Base-by-base conservation (phyloP, 2,329 filamentous ascomycete species). In the Clonostachys rosea region DNA sequence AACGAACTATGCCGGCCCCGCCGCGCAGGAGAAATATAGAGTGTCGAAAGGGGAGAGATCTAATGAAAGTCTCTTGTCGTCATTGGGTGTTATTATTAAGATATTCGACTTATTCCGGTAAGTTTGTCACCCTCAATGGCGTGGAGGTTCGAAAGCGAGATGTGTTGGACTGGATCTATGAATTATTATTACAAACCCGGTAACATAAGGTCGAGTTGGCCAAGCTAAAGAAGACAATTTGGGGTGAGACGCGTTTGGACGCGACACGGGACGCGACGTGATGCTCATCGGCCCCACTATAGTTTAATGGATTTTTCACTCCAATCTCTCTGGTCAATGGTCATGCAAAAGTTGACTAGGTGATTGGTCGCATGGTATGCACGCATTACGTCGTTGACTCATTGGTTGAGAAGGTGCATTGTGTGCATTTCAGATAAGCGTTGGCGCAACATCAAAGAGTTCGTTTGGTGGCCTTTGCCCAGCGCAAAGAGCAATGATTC, bases 231-330 rank as follows among this genome's bases (percentile, higher is more conserved):
- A 43, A 33, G 30, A 33, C 16, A 43, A 14, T 34, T 43, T 17
- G 41, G 24, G 41, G 33, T 24, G 35, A 44, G 44, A 50, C 49
- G 49, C 49, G 49, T 50, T 41, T 6, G 40, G 47, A 48, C 49
- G 49, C 49, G 49, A 34, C 47, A 14, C 24, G 40, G 16, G 33
- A 34, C 48, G 44, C 43, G 47, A 48, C 49, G 34, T 39, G 35
- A 20, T 30, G 30, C 39, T 18, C 42, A 14, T 7, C n/a, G 7
- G 44, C 39, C 46, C 44, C 46, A 47, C 46, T 14, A 39, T 17
- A 30, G 37, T 40, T 48, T 44, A 46, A 48, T 48, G 37, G 37
- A 41, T 30, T 30, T 30, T 30, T 30, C 24, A 8, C 24, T 30
- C 10, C 24, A 30, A 10, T 30, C 24, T 30, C 9, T 30, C 24